Evolutionary conservation across 441 rosid species (phyloP), one percentile per base, ranked within the genome.

Genomic region (Arabidopsis lyrata): DNA sequence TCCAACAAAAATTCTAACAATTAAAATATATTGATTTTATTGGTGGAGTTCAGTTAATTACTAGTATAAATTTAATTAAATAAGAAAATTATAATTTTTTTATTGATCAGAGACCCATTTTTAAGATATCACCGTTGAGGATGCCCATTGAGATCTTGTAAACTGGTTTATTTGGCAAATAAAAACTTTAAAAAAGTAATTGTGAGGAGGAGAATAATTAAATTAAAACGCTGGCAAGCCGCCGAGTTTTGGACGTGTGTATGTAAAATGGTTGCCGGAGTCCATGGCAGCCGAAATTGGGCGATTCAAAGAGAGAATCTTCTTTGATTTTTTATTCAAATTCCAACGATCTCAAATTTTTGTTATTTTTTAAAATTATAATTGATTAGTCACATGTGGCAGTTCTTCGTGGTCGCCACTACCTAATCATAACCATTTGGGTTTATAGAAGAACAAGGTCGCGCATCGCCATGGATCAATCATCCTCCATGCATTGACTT

Each of bases 401-500:
- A 66, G 56, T 73, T 81, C 14, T 39, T 39, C 59, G 74, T 75
- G 68, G 64, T 57, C 81, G 54, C 68, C 78, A 71, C 82, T 64
- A 68, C 77, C 80, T 38, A 65, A 79, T 35, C 76, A 72, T 62
- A 68, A 74, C 31, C 65, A 53, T 54, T 20, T 49, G 65, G 41
- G 1, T 66, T n/a, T 74, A 66, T 53, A 68, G 8, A 36, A n/a
- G 22, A 56, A 18, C 56, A 31, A 56, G 55, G 60, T 31, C 55
- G 55, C 27, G 63, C 56, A 56, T 13, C 52, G n/a, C 11, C 47
- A 44, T 60, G 54, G 44, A 56, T 58, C 76, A 34, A 76, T 76
- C 70, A 16, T 55, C 49, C 9, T 59, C 68, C 36, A 22, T 54
- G 58, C 79, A 52, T 83, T 88, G 88, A 85, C 90, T 84, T 82